Percentiles rank a stretch among this genome's conserved stretches.
These are phyloP conservation scores for Penicillium griseofulvum DNA, from an alignment of 2,329 filamentous ascomycete genomes.

Conservation along the genomic window DNA sequence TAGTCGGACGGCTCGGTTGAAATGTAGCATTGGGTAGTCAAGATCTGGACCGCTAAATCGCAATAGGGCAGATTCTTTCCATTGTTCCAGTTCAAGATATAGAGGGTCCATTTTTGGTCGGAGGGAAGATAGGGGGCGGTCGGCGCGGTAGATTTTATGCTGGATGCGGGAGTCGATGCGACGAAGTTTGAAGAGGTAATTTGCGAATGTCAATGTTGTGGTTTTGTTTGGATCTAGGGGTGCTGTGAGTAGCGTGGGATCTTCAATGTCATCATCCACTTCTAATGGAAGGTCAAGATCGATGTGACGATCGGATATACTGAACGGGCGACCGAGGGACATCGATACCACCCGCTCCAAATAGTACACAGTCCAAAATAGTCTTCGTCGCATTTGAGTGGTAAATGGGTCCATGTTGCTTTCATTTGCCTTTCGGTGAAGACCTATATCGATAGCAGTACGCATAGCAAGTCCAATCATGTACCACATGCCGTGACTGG, in stretches of 20 bases:
- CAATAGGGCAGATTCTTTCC: conserved; percentile 42
- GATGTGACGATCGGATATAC: conserved; percentile 52
- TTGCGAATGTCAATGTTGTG: conserved; percentile 43
- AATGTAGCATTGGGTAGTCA: conserved; percentile 52
- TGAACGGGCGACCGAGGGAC: conserved; percentile 52
- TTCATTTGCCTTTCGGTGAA: conserved; percentile 51
- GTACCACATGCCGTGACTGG: conserved; percentile 54
- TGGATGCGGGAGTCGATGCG: conserved; percentile 52
- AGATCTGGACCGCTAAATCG: conserved; percentile 40
- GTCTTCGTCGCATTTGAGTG: conserved; percentile 46
- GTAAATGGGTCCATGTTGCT: conserved; percentile 42
- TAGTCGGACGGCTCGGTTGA: conserved; percentile 51
- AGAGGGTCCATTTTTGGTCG: conserved; percentile 50
- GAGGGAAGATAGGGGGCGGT: conserved; percentile 46
- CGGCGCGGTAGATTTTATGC: conserved; percentile 53
- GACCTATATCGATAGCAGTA: conserved; percentile 52
- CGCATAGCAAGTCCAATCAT: conserved; percentile 56
- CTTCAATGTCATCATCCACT: conserved; percentile 43
- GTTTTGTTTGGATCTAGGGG: conserved; percentile 29
- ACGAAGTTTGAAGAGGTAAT: conserved; percentile 48
- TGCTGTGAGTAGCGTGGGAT: conserved; percentile 34
- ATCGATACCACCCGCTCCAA: conserved; percentile 52
- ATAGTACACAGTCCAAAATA: conserved; percentile 55
- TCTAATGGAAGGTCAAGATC: conserved; percentile 50
- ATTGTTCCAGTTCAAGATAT: conserved; percentile 48